Evolutionary conservation across 331 rosid species (phyloP).

Genomic region (Prunus yedoensis): DNA sequence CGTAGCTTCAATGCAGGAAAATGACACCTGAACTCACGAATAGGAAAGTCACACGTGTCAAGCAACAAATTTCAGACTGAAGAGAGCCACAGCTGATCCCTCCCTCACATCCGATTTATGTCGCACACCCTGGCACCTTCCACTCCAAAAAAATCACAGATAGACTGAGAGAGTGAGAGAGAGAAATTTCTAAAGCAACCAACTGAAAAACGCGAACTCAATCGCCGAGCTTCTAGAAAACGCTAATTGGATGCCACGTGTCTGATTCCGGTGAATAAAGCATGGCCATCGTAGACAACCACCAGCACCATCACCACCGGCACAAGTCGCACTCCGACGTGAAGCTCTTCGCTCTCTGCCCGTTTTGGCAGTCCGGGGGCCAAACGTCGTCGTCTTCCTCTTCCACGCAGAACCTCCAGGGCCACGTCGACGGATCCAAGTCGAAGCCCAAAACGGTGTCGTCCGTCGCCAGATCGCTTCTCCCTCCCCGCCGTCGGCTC

Average conservation of each 20-base stretch:
- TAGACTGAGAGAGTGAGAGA: background rate
- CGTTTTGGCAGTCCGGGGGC: conserved; percentile 72
- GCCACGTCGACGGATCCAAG: conserved; percentile 26
- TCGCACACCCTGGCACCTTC: conserved; percentile 3
- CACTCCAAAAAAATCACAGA: background rate
- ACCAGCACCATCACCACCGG: background rate
- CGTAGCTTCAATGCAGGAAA: background rate
- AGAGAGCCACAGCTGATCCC: background rate
- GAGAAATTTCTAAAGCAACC: background rate
- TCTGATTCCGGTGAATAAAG: conserved; percentile 22
- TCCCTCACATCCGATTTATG: background rate
- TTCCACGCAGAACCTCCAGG: conserved; percentile 41
- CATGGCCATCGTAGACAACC: conserved; percentile 63
- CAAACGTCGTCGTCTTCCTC: conserved; percentile 48
- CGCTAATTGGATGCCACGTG: conserved; percentile 14
- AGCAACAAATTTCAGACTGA: background rate
- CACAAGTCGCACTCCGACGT: conserved; percentile 44
- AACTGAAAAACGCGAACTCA: background rate
- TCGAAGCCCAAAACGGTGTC: conserved; percentile 66
- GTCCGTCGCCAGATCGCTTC: conserved; percentile 79
- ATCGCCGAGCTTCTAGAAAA: background rate
- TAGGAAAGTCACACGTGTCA: background rate
- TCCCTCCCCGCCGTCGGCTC: conserved; percentile 87
- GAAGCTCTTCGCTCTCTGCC: conserved; percentile 60
- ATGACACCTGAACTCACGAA: background rate